Conservation (phyloP, 768 basidiomycete species). For the Hysterangium stoloniferum region DNA sequence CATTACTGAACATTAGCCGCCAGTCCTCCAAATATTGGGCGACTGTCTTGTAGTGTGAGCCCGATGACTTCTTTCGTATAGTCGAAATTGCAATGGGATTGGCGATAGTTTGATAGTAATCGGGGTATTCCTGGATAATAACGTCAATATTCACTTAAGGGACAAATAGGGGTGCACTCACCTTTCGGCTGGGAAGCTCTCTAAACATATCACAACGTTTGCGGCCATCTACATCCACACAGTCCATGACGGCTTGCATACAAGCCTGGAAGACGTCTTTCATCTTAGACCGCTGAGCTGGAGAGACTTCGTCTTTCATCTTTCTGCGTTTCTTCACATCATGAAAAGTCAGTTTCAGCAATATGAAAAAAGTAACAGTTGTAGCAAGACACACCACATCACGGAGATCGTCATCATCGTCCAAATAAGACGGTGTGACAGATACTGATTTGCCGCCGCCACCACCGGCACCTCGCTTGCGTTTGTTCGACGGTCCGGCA, state of each 20-base stretch:
- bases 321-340: constrained; percentile 74
- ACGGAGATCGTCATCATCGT: constrained; percentile 72
- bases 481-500: constrained; percentile 42
- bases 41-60: constrained; percentile 66
- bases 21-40: constrained; percentile 69
- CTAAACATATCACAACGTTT: constrained; percentile 83
- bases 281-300: constrained; percentile 60
- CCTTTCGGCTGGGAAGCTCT: constrained; percentile 75
- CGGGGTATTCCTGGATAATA: constrained; percentile 65
- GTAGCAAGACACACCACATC: constrained; percentile 53
- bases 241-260: constrained; percentile 62
- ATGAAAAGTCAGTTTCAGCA: constrained; percentile 8
- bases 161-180: constrained; percentile 24
- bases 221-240: constrained; percentile 66
- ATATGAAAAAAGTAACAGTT: not conserved
- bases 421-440: constrained; percentile 63
- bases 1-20: constrained; percentile 90
- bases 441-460: constrained; percentile 58
- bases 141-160: not conserved
- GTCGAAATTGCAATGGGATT: constrained; percentile 83
- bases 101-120: constrained; percentile 85
- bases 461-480: constrained; percentile 70
- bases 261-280: constrained; percentile 78
- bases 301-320: constrained; percentile 55
- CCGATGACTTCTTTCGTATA: constrained; percentile 69